Percentiles rank a stretch among this genome's conserved stretches.
phyloP scores from a whole-genome alignment of 495 filamentous ascomycete species.

The Tuber microsphaerosporum region DNA sequence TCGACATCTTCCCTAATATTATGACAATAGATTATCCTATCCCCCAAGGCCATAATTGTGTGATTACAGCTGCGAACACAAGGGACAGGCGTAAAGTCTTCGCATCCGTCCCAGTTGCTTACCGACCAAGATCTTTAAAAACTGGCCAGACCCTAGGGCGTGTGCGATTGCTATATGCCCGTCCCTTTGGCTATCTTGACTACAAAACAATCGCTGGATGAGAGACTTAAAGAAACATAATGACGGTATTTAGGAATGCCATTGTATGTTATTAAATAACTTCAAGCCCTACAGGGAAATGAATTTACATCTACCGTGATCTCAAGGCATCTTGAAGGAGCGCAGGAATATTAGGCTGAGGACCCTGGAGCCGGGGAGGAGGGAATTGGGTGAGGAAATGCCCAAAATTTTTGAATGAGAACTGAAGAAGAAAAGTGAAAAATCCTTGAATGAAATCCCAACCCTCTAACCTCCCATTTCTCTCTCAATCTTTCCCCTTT shows the following conservation, averaged over 20 bases:
- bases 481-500: background rate
- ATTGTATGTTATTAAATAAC: background rate
- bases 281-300: background rate
- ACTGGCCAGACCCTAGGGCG: too few relatives aligned
- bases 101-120: too few relatives aligned
- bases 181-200: too few relatives aligned
- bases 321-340: background rate
- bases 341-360: background rate
- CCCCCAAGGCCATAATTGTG: background rate
- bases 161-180: too few relatives aligned
- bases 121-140: too few relatives aligned
- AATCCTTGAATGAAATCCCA: background rate
- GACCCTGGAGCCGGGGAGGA: background rate
- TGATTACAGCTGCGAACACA: background rate
- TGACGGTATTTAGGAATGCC: background rate
- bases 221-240: background rate
- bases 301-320: background rate
- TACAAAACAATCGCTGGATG: background rate
- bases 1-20: background rate
- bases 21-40: background rate
- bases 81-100: too few relatives aligned
- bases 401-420: background rate
- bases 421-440: background rate
- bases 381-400: background rate
- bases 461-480: background rate